Conservation (phyloP, 202 grass and related monocot species). For the Zoysia matrella region DNA sequence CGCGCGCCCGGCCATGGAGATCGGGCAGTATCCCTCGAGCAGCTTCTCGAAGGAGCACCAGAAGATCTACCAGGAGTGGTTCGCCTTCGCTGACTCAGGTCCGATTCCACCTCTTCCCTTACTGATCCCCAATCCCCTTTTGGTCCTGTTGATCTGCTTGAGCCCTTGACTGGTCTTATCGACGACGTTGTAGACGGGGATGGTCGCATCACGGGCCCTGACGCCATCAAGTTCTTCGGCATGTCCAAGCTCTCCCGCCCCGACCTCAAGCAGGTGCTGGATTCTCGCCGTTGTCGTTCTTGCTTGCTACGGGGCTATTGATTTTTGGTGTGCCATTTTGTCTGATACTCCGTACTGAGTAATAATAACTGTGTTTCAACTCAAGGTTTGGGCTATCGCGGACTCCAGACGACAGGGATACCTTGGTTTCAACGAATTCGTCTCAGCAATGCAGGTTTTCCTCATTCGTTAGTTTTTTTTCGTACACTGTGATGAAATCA, state of each 20-base stretch:
- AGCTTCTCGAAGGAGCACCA: constrained; percentile 79
- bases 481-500: neutral
- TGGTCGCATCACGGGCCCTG: constrained; percentile 85
- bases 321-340: neutral
- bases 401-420: constrained; percentile 87
- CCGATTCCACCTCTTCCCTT: neutral
- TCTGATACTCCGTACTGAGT: neutral
- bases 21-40: constrained; percentile 63
- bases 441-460: constrained; percentile 93
- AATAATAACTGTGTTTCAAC: neutral
- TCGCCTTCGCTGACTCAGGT: constrained; percentile 88
- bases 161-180: neutral
- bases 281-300: neutral
- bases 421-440: constrained; percentile 78
- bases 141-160: neutral
- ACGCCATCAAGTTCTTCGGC: constrained; percentile 92
- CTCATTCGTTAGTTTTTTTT: neutral
- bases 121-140: neutral
- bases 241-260: constrained; percentile 88
- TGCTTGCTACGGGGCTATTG: neutral
- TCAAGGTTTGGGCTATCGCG: constrained; percentile 90
- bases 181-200: constrained; percentile 61
- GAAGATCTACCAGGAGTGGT: constrained; percentile 93
- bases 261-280: constrained; percentile 81
- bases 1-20: constrained; percentile 66